Evolutionary conservation across 179 eudicot genomes (phyloP), one percentile per base, ranked within the genome.

Genomic region (Nepenthes alata): DNA sequence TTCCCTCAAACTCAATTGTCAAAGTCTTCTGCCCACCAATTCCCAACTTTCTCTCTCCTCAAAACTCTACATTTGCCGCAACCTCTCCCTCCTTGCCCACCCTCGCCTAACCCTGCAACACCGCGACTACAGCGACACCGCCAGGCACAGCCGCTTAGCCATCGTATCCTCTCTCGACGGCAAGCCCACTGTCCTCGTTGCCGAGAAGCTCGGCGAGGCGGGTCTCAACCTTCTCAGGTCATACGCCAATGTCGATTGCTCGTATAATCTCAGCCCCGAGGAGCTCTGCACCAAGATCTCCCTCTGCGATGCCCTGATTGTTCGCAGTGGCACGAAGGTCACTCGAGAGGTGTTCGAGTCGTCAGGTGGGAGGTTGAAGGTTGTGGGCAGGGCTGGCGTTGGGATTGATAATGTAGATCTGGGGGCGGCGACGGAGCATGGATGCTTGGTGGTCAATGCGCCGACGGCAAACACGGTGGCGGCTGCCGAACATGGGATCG

Each of bases 371-470:
- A 53, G 96, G 71, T 70, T 91, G 59, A 88, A 83, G 78, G 98
- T 91, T 4, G 98, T 91, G 3, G 98, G 98, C 7, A 73, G 98
- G 0, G 98, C 98, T 0, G 98, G 97, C 10, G 96, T 91, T 8
- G 97, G 97, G 38, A 91, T 91, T 53, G 97, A 91, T 57, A 91
- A 91, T 71, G 97, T 88, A 61, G 97, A 91, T 85, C 89, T 91
- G 63, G 83, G 82, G 39, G 97, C 96, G 8, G 97, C 97, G 5
- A 91, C 97, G 0, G 97, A 91, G 64, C 96, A 88, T 57, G 97
- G 97, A 1, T 91, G 97, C 36, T 72, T 91, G 52, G 97, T 91
- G 58, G 97, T 91, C 10, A 91, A 91, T 68, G 96, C 98, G 5
- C 98, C 98, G 3, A 91, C 98, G 0, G 98, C 98, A 0, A 91